Evolutionary conservation across 2,329 filamentous ascomycete species (phyloP).

Genomic region (Curvularia verruculosa): DNA sequence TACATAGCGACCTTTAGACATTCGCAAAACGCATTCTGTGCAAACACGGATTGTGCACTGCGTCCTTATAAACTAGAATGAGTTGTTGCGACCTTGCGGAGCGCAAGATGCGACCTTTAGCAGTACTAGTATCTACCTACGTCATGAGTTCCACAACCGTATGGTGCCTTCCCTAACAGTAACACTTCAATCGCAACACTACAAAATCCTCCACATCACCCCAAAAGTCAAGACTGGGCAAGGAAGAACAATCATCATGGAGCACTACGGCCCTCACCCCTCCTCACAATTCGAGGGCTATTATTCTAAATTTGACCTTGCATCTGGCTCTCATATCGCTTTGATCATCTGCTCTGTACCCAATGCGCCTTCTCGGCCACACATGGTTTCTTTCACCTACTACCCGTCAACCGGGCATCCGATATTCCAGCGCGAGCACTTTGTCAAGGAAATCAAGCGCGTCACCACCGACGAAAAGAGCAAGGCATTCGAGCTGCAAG

Average conservation of each 20-base stretch:
- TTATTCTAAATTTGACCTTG: conserved; percentile 58
- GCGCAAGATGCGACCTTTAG: conserved; percentile 8
- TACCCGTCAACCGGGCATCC: conserved; percentile 45
- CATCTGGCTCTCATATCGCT: conserved; percentile 54
- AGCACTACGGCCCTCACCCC: conserved; percentile 53
- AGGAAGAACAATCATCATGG: conserved; percentile 34
- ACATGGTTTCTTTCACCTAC: conserved; percentile 59
- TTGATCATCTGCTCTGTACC: conserved; percentile 56
- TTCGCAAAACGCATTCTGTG: neutral
- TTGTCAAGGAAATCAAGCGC: conserved; percentile 50
- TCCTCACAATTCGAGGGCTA: conserved; percentile 56
- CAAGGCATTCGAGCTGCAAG: conserved; percentile 50
- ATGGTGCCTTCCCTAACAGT: neutral
- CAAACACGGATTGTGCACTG: neutral
- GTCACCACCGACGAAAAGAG: conserved; percentile 31
- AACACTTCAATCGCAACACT: conserved; percentile 1
- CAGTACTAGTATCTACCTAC: conserved; percentile 4
- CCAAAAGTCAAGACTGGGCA: neutral
- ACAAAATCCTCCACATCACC: neutral
- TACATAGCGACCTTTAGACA: neutral
- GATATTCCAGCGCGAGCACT: conserved; percentile 53
- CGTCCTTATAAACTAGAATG: neutral
- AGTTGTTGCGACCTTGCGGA: neutral
- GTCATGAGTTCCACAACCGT: conserved; percentile 25
- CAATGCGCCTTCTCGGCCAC: conserved; percentile 47